Conservation (phyloP, 345 rosid species). For the Arabidopsis thaliana region TAIR10.1 NC_003074.8:3526001-3526500, state of each 20-base stretch:
- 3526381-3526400: background rate
- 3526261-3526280: background rate
- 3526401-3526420: background rate
- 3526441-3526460: background rate
- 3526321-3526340: background rate
- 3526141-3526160: too few relatives aligned
- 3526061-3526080: constrained; percentile 35
- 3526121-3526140: too few relatives aligned
- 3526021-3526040: constrained; percentile 39
- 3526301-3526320: background rate
- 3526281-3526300: background rate
- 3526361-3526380: background rate
- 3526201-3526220: background rate
- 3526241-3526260: background rate
- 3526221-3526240: background rate
- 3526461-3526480: background rate
- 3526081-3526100: constrained; percentile 10
- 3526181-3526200: background rate
- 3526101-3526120: background rate
- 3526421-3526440: background rate
- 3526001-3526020: constrained; percentile 45
- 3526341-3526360: background rate
- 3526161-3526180: background rate
- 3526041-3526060: constrained; percentile 43
- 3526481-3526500: background rate